Percentiles rank a stretch among this genome's conserved stretches.
Evolutionary conservation across 2,329 filamentous ascomycete genomes (phyloP).

Genomic region (Hymenotorrendiella dingleyae): DNA sequence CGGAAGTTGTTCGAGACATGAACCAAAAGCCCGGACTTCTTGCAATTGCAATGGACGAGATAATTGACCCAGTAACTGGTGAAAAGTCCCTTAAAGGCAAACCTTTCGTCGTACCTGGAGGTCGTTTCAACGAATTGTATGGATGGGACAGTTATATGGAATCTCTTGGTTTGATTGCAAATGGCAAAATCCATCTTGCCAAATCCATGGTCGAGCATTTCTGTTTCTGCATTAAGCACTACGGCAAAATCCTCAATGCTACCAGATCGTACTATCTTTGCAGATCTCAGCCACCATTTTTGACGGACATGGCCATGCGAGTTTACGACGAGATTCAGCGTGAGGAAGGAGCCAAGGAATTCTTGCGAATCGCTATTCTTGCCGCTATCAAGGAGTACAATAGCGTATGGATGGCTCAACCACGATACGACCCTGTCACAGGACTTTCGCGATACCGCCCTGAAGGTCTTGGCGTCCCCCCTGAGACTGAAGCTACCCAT

Average conservation of each 20-base stretch:
- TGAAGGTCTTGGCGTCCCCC: slow-evolving; percentile 47
- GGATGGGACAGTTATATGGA: slow-evolving; percentile 99
- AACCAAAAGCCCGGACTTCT: slow-evolving; percentile 85
- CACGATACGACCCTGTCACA: slow-evolving; percentile 42
- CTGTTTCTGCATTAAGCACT: slow-evolving; percentile 96
- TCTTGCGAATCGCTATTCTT: slow-evolving; percentile 71
- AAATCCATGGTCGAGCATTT: slow-evolving; percentile 96
- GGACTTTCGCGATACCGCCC: slow-evolving; percentile 48
- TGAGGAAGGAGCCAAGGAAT: slow-evolving; percentile 60
- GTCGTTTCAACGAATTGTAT: slow-evolving; percentile 96
- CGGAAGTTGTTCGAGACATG: slow-evolving; percentile 74
- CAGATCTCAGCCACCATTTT: slow-evolving; percentile 90
- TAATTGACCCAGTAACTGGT: slow-evolving; percentile 59
- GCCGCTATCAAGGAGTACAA: slow-evolving; percentile 79
- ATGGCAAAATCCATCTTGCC: slow-evolving; percentile 78
- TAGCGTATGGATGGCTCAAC: slow-evolving; percentile 31
- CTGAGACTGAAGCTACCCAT: slow-evolving; percentile 50
- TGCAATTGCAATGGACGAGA: slow-evolving; percentile 82
- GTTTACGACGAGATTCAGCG: slow-evolving; percentile 86
- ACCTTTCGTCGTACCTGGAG: slow-evolving; percentile 95
- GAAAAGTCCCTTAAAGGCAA: slow-evolving; percentile 69
- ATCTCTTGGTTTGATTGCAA: slow-evolving; percentile 79
- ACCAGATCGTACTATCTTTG: slow-evolving; percentile 93
- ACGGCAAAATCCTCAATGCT: slow-evolving; percentile 96
- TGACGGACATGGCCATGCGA: slow-evolving; percentile 93